Evolutionary conservation across 805 yeast species (phyloP), one percentile per base, ranked within the genome.

Genomic region (Ogataea polymorpha): DNA sequence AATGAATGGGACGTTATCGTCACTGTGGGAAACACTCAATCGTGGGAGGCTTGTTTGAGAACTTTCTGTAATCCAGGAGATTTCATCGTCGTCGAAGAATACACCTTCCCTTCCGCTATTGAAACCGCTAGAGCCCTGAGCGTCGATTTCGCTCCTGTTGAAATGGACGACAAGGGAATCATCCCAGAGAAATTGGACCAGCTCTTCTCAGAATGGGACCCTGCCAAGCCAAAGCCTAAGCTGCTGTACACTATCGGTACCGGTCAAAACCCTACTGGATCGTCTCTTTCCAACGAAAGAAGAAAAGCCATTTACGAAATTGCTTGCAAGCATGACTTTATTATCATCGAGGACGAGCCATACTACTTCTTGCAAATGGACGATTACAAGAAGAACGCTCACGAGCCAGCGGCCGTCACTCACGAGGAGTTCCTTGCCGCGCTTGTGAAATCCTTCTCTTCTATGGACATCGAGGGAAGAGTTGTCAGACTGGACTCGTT

Each of bases 261-360:
- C 7, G 99, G 99, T 48, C 98, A 93, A 71, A 91, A 91, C 74
- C 99, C 99, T 49, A 90, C 97, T 14, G 99, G 99, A 27, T 81
- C 95, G 3, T 85, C 88, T 17, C 70, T 93, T 55, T 70, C 83
- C 25, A 66, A 57, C 20, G 90, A 86, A 56, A 80, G 98, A 70
- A 86, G 96, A 68, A 62, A 67, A 47, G 77, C 74, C 42, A 75
- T 93, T 51, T 90, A 89, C 66, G 74, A 76, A 46, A 60, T 91
- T 48, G 91, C 95, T 25, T 81, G 78, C 59, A 82, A 87, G 68
- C 85, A 89, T 63, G 96, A 93, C 67, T 74, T 91, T 60, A 56
- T 91, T 41, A 82, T 91, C 52, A 63, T 91, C 38, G 99, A 91
- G 70, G 99, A 91, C 64, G 99, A 93, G 68, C 99, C 99, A 41